Conservation (phyloP, 805 yeast genomes). For the Kregervanrija delftensis region DNA sequence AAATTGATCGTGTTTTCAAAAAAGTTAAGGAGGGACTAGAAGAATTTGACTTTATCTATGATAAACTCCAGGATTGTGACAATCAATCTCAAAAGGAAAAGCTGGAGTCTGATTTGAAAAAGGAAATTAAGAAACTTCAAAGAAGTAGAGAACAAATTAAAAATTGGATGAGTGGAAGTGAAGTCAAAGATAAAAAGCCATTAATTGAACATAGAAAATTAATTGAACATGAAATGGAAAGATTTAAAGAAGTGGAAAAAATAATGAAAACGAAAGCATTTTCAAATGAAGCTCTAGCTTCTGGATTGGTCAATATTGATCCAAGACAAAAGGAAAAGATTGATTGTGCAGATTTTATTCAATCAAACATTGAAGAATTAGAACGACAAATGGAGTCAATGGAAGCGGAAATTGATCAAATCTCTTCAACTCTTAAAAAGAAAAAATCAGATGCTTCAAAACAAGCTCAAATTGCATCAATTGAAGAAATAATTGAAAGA, state of each 20-base stretch:
- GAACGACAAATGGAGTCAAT: conserved; percentile 73
- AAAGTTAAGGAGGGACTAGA: conserved; percentile 89
- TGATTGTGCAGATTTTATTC: conserved; percentile 65
- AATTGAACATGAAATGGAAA: conserved; percentile 83
- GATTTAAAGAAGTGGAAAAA: conserved; percentile 90
- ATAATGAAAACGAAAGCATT: conserved; percentile 90
- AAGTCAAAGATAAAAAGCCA: conserved; percentile 82
- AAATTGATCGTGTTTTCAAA: conserved; percentile 88
- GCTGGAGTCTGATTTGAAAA: conserved; percentile 83
- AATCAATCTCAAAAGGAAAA: conserved; percentile 89
- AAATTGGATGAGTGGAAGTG: conserved; percentile 87
- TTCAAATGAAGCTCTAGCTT: conserved; percentile 82
- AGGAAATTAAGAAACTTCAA: conserved; percentile 91
- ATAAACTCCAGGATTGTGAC: conserved; percentile 74
- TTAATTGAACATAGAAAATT: conserved; percentile 67
- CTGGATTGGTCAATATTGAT: conserved; percentile 49
- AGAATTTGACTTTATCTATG: conserved; percentile 79
- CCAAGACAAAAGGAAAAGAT: conserved; percentile 76
- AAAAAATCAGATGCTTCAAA: conserved; percentile 48
- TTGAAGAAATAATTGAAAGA: conserved; percentile 58
- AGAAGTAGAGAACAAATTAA: conserved; percentile 92
- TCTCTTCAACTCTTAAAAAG: conserved; percentile 46
- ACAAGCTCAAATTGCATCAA: conserved; percentile 54
- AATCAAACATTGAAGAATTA: conserved; percentile 68
- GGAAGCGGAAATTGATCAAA: conserved; percentile 61